Conservation (phyloP, 2,329 filamentous ascomycete genomes). For the Phaeoacremonium minimum region DNA sequence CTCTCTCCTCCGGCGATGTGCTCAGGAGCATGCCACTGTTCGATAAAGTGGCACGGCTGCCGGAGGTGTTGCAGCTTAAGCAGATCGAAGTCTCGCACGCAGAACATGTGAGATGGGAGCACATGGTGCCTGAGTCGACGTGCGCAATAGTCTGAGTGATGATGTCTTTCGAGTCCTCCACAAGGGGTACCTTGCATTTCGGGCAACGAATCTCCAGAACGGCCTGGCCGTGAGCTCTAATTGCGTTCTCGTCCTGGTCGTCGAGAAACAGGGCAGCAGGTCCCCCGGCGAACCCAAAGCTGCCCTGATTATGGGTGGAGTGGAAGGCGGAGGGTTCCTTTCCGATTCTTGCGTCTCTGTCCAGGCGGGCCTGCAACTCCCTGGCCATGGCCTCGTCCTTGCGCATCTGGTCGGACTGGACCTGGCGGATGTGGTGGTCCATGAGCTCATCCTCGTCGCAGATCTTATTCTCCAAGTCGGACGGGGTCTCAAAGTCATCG, state of each 20-base stretch:
- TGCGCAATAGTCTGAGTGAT: neutral
- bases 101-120: conserved; percentile 5
- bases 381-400: neutral
- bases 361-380: neutral
- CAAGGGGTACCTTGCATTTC: neutral
- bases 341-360: too few relatives aligned
- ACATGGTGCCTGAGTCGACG: neutral
- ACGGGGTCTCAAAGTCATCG: too few relatives aligned
- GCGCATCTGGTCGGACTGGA: neutral
- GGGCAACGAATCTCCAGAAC: neutral
- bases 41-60: too few relatives aligned
- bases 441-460: neutral
- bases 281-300: neutral
- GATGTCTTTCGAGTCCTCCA: conserved; percentile 1
- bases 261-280: neutral
- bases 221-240: neutral
- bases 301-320: neutral
- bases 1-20: too few relatives aligned
- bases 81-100: conserved; percentile 12
- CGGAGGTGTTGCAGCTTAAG: conserved; percentile 10
- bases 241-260: neutral
- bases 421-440: neutral
- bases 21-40: too few relatives aligned
- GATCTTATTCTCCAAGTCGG: neutral
- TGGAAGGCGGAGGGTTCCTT: neutral